Evolutionary conservation across 495 filamentous ascomycete species (phyloP).

Genomic region (Parachaetomium inaequale): DNA sequence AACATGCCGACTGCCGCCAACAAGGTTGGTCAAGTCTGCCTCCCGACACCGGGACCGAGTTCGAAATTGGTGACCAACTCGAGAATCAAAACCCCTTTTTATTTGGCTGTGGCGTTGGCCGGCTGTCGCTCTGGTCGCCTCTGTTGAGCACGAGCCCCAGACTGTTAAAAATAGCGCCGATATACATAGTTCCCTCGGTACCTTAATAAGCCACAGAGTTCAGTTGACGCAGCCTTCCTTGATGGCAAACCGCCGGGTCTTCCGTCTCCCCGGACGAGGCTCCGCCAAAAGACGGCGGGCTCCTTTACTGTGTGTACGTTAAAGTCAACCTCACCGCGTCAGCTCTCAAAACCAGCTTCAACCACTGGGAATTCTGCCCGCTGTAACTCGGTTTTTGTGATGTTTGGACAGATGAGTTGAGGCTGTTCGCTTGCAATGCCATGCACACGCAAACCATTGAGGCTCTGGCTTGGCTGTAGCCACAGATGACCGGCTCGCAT

Average conservation of each 20-base stretch:
- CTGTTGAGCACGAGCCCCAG: not conserved
- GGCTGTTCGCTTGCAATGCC: not conserved
- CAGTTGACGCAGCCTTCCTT: not conserved
- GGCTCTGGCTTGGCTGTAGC: not conserved
- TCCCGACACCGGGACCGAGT: too few species aligned
- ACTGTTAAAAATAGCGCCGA: slow-evolving; percentile 1
- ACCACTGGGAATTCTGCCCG: too few species aligned
- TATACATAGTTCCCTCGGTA: too few species aligned
- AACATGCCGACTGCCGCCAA: not conserved
- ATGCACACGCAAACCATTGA: not conserved
- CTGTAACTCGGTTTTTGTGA: too few species aligned
- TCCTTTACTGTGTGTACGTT: too few species aligned
- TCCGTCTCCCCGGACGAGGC: not conserved
- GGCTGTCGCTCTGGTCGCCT: not conserved
- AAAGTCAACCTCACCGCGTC: too few species aligned
- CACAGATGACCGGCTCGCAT: not conserved
- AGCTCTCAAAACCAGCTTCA: too few species aligned
- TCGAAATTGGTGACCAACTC: too few species aligned
- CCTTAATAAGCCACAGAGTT: not conserved
- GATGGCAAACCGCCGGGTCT: not conserved
- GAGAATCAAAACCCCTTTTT: not conserved
- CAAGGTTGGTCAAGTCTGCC: not conserved
- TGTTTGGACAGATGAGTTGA: not conserved
- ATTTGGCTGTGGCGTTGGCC: not conserved
- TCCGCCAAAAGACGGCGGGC: too few species aligned